Base-by-base conservation (phyloP, 805 yeast genomes). In the Candida caryicola region DNA sequence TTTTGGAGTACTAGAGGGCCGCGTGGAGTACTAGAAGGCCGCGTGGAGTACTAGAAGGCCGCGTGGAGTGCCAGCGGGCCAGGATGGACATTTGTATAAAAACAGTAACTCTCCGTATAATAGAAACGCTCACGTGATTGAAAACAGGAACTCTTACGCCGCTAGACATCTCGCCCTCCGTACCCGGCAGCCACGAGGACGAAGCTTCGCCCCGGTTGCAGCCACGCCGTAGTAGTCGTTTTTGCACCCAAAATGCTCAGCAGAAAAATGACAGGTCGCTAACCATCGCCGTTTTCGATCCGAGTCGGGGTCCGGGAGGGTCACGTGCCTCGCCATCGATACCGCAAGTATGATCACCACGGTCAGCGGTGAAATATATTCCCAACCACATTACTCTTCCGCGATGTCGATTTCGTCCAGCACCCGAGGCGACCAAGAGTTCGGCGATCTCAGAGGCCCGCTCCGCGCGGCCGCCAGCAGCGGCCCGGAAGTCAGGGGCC, bases 1-100 rank as follows among this genome's bases (percentile, higher is more conserved):
- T 63, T 4, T 55, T 56, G 13, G 74, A 67, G 42, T 68, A 61
- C n/a, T n/a, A n/a, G n/a, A n/a, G n/a, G n/a, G n/a, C n/a, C n/a
- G n/a, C n/a, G n/a, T n/a, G n/a, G n/a, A n/a, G n/a, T n/a, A n/a
- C n/a, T n/a, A n/a, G n/a, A n/a, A n/a, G n/a, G n/a, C n/a, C n/a
- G n/a, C n/a, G n/a, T n/a, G n/a, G n/a, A n/a, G n/a, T n/a, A n/a
- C n/a, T n/a, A n/a, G n/a, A n/a, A n/a, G n/a, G n/a, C n/a, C n/a
- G n/a, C n/a, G n/a, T n/a, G n/a, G n/a, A n/a, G n/a, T n/a, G n/a
- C n/a, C n/a, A n/a, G n/a, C n/a, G n/a, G n/a, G n/a, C n/a, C n/a
- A n/a, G n/a, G n/a, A n/a, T n/a, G n/a, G n/a, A n/a, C n/a, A n/a
- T n/a, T n/a, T n/a, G n/a, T n/a, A n/a, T n/a, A n/a, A n/a, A n/a